Conservation (phyloP, 179 eudicot genomes). For the Sideroxylon spinosum region DNA sequence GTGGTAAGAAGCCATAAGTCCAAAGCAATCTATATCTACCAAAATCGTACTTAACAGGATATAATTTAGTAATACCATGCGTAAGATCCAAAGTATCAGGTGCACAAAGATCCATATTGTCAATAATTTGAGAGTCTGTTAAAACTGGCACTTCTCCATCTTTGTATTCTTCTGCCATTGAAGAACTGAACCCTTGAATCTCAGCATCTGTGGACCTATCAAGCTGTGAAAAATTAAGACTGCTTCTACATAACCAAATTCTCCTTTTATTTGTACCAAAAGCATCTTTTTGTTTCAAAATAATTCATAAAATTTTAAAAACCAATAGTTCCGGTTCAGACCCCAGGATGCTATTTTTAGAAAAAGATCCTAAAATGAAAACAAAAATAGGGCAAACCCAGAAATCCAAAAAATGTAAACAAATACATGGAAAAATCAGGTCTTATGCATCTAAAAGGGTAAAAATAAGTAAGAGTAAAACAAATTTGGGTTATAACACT, state of each 20-base stretch:
- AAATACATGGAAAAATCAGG: not conserved
- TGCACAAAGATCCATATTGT: slow-evolving; percentile 43
- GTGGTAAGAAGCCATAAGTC: not conserved
- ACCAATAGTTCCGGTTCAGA: not conserved
- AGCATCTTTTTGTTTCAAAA: not conserved
- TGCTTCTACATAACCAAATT: slow-evolving; percentile 20
- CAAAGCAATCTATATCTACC: not conserved
- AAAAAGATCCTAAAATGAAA: not conserved
- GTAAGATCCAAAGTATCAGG: slow-evolving; percentile 64
- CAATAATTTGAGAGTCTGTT: slow-evolving; percentile 28
- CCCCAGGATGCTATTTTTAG: not conserved
- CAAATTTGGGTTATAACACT: slow-evolving; percentile 22
- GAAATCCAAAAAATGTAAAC: not conserved
- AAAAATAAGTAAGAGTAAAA: not conserved
- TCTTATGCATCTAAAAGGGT: not conserved
- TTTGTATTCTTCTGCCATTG: slow-evolving; percentile 27
- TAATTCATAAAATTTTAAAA: not conserved
- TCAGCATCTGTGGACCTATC: slow-evolving; percentile 34
- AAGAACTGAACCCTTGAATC: slow-evolving; percentile 25
- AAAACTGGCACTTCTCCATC: slow-evolving; percentile 28
- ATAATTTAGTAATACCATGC: slow-evolving; percentile 38
- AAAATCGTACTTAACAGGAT: not conserved
- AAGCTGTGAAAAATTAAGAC: slow-evolving; percentile 55
- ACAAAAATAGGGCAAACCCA: not conserved
- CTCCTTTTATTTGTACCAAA: not conserved